A percentile compares a stretch with the other conserved stretches of the same genome.
Evolutionary conservation across 345 rosid species (phyloP).

Genomic region (Zanthoxylum bungeanum): DNA sequence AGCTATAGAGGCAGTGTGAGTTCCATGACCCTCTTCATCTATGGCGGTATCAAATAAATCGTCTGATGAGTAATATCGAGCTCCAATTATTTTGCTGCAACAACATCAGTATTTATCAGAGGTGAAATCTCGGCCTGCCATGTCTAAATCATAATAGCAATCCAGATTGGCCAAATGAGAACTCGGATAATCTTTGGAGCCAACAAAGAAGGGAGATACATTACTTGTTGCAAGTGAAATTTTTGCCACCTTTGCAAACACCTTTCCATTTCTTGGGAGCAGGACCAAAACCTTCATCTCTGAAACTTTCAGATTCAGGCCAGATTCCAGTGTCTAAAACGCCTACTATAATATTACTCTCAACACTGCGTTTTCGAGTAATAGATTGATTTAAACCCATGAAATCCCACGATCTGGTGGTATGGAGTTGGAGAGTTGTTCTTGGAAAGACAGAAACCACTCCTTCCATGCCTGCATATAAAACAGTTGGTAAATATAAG

Average conservation of each 20-base stretch:
- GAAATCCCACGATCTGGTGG: constrained; percentile 48
- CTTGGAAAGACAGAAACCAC: constrained; percentile 37
- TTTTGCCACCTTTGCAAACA: constrained; percentile 26
- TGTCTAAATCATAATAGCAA: too few species aligned
- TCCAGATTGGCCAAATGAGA: too few species aligned
- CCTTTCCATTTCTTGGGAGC: constrained; percentile 50
- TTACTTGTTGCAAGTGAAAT: too few species aligned
- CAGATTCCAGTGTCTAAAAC: constrained; percentile 35
- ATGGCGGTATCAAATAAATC: not conserved
- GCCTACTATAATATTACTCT: constrained; percentile 35
- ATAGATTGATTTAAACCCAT: constrained; percentile 28
- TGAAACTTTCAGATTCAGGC: too few species aligned
- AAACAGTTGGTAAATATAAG: not conserved
- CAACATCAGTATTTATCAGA: too few species aligned
- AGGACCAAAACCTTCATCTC: constrained; percentile 48
- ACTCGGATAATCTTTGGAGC: too few species aligned
- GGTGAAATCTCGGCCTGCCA: too few species aligned
- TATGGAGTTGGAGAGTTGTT: constrained; percentile 17
- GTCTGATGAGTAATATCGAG: constrained; percentile 15
- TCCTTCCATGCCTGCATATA: constrained; percentile 17
- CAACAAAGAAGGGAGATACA: too few species aligned
- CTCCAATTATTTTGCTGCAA: constrained; percentile 44
- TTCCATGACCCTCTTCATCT: constrained; percentile 41
- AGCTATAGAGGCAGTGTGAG: constrained; percentile 62
- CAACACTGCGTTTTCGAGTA: not conserved